phyloP scores from a whole-genome alignment of 2,329 filamentous ascomycete genomes.

The Neofusicoccum sp. region DNA sequence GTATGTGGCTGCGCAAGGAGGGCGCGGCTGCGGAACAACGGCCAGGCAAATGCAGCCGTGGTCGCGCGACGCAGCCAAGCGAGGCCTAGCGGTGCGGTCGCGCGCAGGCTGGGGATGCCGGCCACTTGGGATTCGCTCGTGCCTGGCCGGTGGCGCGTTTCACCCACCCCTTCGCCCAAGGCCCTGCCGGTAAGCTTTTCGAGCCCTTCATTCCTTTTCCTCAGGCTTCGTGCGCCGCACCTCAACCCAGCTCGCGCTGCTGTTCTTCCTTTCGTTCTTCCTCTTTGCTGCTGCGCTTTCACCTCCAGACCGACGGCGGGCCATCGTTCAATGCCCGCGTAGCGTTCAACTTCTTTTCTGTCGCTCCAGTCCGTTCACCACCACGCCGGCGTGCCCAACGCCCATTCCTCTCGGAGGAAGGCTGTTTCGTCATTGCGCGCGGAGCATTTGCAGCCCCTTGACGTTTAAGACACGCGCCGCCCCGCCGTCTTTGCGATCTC shows the following conservation, averaged over 20 bases:
- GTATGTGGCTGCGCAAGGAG: slow-evolving; percentile 13
- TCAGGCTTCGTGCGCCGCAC: not conserved
- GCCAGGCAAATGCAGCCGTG: not conserved
- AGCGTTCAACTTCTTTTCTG: not conserved
- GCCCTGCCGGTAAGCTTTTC: slow-evolving; percentile 12
- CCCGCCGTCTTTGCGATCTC: not conserved
- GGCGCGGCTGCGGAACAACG: slow-evolving; percentile 10
- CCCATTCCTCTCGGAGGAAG: slow-evolving; percentile 1
- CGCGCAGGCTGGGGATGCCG: not conserved
- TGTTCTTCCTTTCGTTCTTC: not conserved
- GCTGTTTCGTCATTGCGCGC: slow-evolving; percentile 14
- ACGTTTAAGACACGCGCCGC: slow-evolving; percentile 9
- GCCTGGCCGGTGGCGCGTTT: slow-evolving; percentile 17
- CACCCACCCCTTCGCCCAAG: slow-evolving; percentile 1
- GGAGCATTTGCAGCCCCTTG: slow-evolving; percentile 17
- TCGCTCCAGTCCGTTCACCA: not conserved
- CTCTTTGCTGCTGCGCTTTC: not conserved
- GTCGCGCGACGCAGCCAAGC: not conserved
- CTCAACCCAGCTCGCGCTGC: not conserved
- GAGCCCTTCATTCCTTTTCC: slow-evolving; percentile 11
- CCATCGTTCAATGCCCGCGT: not conserved
- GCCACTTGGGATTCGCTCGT: slow-evolving; percentile 12
- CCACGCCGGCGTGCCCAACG: slow-evolving; percentile 9
- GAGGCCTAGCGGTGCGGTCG: slow-evolving; percentile 3
- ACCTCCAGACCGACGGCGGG: not conserved